These are phyloP conservation scores for Hyphochytrium catenoides DNA, from an alignment of 352 stramenopile species.

Conservation along the genomic window DNA sequence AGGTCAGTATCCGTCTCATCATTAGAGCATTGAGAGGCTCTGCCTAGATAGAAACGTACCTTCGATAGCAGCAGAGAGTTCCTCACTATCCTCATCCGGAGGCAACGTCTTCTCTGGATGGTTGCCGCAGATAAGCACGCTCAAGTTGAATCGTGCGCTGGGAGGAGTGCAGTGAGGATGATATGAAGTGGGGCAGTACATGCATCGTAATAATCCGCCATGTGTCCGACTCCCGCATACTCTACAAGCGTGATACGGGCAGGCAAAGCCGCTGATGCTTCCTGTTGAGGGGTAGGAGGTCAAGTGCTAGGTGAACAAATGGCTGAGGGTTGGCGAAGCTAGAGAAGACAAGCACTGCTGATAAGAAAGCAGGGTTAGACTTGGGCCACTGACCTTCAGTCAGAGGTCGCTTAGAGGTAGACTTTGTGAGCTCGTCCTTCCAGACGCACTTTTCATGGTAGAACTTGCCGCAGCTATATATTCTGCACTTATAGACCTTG, in stretches of 20 bases:
- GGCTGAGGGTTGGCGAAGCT: no score
- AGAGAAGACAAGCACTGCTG: no score
- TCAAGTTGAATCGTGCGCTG: slow-evolving; percentile 66
- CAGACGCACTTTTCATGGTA: slow-evolving; percentile 54
- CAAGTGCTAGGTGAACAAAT: no score
- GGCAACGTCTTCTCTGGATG: slow-evolving; percentile 41
- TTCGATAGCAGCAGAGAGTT: slow-evolving; percentile 13
- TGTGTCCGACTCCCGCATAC: slow-evolving; percentile 40
- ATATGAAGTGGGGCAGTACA: slow-evolving; percentile 73
- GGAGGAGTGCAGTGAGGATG: slow-evolving; percentile 75
- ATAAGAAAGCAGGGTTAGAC: no score
- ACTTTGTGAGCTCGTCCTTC: slow-evolving; percentile 25
- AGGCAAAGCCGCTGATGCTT: slow-evolving; percentile 15
- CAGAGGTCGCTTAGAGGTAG: no score
- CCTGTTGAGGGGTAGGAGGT: no score
- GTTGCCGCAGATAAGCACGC: slow-evolving; percentile 68
- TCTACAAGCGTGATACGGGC: slow-evolving; percentile 54
- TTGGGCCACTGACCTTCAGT: no score
- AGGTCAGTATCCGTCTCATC: slow-evolving; percentile 1
- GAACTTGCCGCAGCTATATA: slow-evolving; percentile 40
- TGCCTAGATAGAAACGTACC: slow-evolving; percentile 13
- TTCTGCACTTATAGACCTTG: slow-evolving; percentile 42
- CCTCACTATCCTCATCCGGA: slow-evolving; percentile 16
- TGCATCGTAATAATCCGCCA: slow-evolving; percentile 58
- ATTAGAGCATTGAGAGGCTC: slow-evolving; percentile 4